These are phyloP conservation scores for Saccharum officinarum DNA, from an alignment of 176 grass and related monocot species.

Conservation along the genomic window DNA sequence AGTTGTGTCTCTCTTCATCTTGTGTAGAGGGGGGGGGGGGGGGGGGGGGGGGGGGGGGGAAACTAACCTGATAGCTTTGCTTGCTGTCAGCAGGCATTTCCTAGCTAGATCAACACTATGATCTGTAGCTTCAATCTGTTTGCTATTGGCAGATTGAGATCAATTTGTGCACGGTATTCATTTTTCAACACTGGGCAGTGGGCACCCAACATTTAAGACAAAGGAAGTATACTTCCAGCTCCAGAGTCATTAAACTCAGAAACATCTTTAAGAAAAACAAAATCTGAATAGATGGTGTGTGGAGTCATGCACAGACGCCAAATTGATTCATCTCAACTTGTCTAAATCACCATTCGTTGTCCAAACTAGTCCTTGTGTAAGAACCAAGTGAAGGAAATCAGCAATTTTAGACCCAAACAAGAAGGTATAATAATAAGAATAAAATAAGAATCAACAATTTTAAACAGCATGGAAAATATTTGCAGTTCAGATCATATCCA, in stretches of 20 bases:
- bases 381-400: not conserved
- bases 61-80: too few species aligned
- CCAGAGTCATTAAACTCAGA: not conserved
- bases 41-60: too few species aligned
- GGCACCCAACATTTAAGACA: too few species aligned
- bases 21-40: too few species aligned
- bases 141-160: not conserved
- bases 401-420: not conserved
- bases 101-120: too few species aligned
- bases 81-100: too few species aligned
- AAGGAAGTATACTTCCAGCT: too few species aligned
- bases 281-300: too few species aligned
- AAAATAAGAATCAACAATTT: constrained; percentile 18
- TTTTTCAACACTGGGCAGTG: not conserved
- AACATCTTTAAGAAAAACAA: too few species aligned
- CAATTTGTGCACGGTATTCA: not conserved
- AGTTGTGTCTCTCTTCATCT: too few species aligned
- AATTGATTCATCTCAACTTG: not conserved
- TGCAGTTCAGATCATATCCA: constrained; percentile 38
- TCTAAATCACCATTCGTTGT: not conserved
- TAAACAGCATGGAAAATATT: constrained; percentile 12
- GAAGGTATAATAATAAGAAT: not conserved
- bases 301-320: too few species aligned
- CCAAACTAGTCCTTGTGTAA: not conserved
- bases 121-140: not conserved